Percentiles rank a stretch among this genome's conserved stretches.
These are phyloP conservation scores for Pseudozyma flocculosa DNA, from an alignment of 1,284 basidiomycete genomes.

Conservation along the genomic window DNA sequence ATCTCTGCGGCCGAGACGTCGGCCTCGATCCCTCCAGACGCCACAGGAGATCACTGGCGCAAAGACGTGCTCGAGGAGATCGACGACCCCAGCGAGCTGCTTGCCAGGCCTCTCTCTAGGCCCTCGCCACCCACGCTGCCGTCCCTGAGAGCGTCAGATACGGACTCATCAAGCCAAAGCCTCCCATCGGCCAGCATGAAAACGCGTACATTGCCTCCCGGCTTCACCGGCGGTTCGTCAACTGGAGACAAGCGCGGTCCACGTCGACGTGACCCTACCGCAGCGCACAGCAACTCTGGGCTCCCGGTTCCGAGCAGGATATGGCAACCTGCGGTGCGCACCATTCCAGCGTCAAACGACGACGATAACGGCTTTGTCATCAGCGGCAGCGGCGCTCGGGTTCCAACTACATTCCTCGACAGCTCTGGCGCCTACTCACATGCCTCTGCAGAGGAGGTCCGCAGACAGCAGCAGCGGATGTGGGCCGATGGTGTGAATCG, in stretches of 20 bases:
- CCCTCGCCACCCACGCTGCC: background rate
- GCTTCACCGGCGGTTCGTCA: no score
- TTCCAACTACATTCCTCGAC: slow-evolving; percentile 42
- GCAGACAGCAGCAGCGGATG: background rate
- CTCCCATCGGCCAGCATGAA: no score
- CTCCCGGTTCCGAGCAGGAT: background rate
- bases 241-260: no score
- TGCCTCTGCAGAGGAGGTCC: background rate
- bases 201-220: no score
- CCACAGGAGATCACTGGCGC: no score
- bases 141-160: background rate
- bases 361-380: slow-evolving; percentile 14
- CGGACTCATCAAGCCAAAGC: no score
- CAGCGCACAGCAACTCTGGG: no score
- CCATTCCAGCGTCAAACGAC: background rate
- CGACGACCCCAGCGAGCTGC: slow-evolving; percentile 30
- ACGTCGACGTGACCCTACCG: no score
- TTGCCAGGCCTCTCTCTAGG: slow-evolving; percentile 16
- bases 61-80: slow-evolving; percentile 31
- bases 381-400: slow-evolving; percentile 44
- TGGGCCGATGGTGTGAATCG: no score
- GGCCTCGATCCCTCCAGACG: no score
- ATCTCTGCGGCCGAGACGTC: no score
- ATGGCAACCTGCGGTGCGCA: background rate
- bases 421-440: slow-evolving; percentile 23